Base-by-base conservation (phyloP, 176 grass and related monocot genomes). In the Oryza punctata region DNA sequence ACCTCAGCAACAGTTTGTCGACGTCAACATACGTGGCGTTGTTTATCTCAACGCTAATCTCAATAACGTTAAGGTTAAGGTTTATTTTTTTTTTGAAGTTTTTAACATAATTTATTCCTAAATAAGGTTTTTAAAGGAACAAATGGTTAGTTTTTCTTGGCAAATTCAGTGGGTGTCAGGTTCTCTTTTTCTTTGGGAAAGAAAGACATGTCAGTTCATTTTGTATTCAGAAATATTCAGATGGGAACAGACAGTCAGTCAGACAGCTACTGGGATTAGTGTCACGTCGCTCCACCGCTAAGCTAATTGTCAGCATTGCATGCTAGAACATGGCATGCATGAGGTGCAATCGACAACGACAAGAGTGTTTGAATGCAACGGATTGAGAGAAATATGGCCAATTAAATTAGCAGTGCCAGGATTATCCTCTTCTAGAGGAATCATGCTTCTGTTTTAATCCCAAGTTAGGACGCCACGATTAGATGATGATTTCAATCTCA, bases 221-320 rank as follows among this genome's bases (percentile, higher is more conserved):
- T 41, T 35, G 14, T 7, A 78, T 32, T 74, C 26, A 47, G 26
- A 32, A 41, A 38, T 70, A 38, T 70, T 27, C 19, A 67, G 18
- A 79, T 67, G 63, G 12, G 77, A 50, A 35, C 33, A 35, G 33
- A 38, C 64, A 80, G 10, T 33, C 27, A 25, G 44, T 26, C 64
- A 80, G 15, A 68, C 28, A 16, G 64, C 63, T 74, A 40, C 30
- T 37, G 70, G 26, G 70, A 74, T 73, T 74, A 19, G 41, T 64
- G 28, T 86, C 69, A 41, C 84, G 69, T 86, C 84, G 76, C 84
- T 72, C 84, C 84, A 80, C 84, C 76, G 77, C 76, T 43, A 52
- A 72, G 84, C 59, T 63, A 18, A 7, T 40, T 79, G 75, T 72
- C 76, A 45, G 52, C 54, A 40, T 7, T 21, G 6, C 28, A n/a